Percentiles rank a stretch among this genome's conserved stretches.
Conservation (phyloP, 1,139 yeast species). For the Suhomyces anneliseae region DNA sequence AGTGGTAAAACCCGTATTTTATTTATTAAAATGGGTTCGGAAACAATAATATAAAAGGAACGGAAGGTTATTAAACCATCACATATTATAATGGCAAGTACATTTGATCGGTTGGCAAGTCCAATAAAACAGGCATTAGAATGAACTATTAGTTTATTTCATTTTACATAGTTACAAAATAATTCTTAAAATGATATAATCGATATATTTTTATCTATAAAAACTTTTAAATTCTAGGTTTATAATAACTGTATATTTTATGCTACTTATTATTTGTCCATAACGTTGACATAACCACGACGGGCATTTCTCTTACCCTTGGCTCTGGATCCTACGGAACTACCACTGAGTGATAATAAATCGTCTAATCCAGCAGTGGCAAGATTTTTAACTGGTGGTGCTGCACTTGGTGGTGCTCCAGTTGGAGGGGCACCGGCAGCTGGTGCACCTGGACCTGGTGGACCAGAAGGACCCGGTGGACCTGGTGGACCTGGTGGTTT, state of each 20-base stretch:
- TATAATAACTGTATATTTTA: background rate
- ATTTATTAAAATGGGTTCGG: constrained; percentile 22
- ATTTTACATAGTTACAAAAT: too few species aligned
- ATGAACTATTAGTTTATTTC: too few species aligned
- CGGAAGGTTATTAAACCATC: background rate
- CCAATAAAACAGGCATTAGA: too few species aligned
- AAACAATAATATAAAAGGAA: background rate
- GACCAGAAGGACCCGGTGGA: constrained; percentile 9
- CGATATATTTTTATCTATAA: background rate
- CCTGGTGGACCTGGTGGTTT: constrained; percentile 6
- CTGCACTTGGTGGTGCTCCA: constrained; percentile 12
- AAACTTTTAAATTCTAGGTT: too few species aligned
- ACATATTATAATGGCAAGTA: too few species aligned
- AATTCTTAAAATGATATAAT: background rate
- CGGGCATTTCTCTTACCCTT: constrained; percentile 66
- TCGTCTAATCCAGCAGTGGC: constrained; percentile 67
- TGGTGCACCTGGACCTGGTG: constrained; percentile 9
- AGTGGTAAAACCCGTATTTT: constrained; percentile 42
- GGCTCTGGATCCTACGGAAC: constrained; percentile 45
- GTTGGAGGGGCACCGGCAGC: constrained; percentile 13
- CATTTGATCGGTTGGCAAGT: too few species aligned
- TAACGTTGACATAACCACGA: constrained; percentile 75
- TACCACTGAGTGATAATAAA: constrained; percentile 50
- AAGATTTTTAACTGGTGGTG: constrained; percentile 22
- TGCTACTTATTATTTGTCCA: constrained; percentile 41